phyloP scores from a whole-genome alignment of 2,329 filamentous ascomycete genomes.

The Penicillium sp. region DNA sequence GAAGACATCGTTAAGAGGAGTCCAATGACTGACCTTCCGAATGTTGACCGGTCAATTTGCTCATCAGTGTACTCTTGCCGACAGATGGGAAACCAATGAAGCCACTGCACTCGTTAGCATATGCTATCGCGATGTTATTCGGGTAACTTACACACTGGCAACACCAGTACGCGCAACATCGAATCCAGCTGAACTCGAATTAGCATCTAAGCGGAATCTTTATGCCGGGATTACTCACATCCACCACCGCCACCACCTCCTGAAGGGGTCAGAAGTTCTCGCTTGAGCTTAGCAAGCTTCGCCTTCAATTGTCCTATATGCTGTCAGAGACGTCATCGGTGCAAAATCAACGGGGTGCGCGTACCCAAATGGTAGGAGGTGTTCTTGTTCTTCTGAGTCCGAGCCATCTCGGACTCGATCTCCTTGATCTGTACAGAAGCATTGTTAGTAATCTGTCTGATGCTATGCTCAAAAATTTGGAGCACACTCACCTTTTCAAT shows the following conservation, averaged over 20 bases:
- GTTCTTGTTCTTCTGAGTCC: constrained; percentile 95
- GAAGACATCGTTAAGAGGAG: background rate
- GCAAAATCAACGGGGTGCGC: constrained; percentile 13
- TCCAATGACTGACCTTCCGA: constrained; percentile 63
- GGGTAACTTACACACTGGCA: constrained; percentile 68
- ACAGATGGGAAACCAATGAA: constrained; percentile 99
- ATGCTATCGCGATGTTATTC: background rate
- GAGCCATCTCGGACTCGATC: constrained; percentile 96
- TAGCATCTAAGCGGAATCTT: constrained; percentile 12
- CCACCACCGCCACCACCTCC: constrained; percentile 78
- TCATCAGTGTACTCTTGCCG: constrained; percentile 98
- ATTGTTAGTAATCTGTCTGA: constrained; percentile 29
- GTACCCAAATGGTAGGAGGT: constrained; percentile 85
- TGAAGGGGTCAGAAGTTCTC: constrained; percentile 84
- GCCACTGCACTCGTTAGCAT: constrained; percentile 49
- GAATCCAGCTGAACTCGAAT: constrained; percentile 65
- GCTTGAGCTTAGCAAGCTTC: constrained; percentile 96
- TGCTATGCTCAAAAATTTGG: constrained; percentile 9
- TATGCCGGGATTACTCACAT: constrained; percentile 37
- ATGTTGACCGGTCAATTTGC: constrained; percentile 87
- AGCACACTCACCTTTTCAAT: constrained; percentile 86
- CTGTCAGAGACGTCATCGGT: constrained; percentile 20
- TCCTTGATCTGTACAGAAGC: constrained; percentile 74
- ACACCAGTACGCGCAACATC: constrained; percentile 98
- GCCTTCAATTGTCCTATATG: constrained; percentile 78